A percentile compares a stretch with the other conserved stretches of the same genome.
Evolutionary conservation across 1,284 basidiomycete genomes (phyloP).

Genomic region (Vanrija sp.): DNA sequence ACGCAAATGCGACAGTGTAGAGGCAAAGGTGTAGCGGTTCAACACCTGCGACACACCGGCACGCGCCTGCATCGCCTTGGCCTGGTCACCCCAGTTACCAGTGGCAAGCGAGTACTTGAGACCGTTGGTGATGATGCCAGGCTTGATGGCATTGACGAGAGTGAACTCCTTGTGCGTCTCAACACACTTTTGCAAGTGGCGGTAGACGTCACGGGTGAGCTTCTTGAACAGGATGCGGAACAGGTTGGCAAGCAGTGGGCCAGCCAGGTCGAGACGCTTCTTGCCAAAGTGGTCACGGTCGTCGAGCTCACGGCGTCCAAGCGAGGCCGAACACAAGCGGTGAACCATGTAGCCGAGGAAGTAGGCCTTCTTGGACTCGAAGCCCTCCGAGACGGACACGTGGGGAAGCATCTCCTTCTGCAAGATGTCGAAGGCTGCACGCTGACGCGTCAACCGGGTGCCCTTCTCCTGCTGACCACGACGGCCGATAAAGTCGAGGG

Average conservation of each 20-base stretch:
- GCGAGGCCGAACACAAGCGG: slow-evolving; percentile 83
- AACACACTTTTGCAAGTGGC: slow-evolving; percentile 97
- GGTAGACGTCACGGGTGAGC: slow-evolving; percentile 93
- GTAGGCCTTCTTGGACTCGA: slow-evolving; percentile 97
- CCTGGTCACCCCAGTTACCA: slow-evolving; percentile 99
- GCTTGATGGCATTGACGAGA: slow-evolving; percentile 85
- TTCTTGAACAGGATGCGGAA: slow-evolving; percentile 99
- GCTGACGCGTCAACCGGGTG: slow-evolving; percentile 84
- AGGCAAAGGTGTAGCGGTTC: slow-evolving; percentile 97
- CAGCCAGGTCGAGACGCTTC: slow-evolving; percentile 93
- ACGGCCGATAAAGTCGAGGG: slow-evolving; percentile 96
- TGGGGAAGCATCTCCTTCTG: slow-evolving; percentile 99
- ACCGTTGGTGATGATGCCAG: slow-evolving; percentile 96
- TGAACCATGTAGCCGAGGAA: slow-evolving; percentile 99
- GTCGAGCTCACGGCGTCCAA: slow-evolving; percentile 92
- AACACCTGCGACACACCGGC: slow-evolving; percentile 98
- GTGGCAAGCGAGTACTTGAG: slow-evolving; percentile 97
- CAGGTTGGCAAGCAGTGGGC: slow-evolving; percentile 87
- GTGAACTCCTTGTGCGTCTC: slow-evolving; percentile 96
- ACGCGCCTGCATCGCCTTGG: slow-evolving; percentile 95
- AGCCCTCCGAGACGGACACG: slow-evolving; percentile 92
- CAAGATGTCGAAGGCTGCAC: slow-evolving; percentile 95
- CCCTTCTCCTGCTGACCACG: slow-evolving; percentile 94
- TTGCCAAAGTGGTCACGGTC: slow-evolving; percentile 99
- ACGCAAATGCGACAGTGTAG: slow-evolving; percentile 94